Base-by-base conservation (phyloP, 116 monocot species). In the Iris pallida region DNA sequence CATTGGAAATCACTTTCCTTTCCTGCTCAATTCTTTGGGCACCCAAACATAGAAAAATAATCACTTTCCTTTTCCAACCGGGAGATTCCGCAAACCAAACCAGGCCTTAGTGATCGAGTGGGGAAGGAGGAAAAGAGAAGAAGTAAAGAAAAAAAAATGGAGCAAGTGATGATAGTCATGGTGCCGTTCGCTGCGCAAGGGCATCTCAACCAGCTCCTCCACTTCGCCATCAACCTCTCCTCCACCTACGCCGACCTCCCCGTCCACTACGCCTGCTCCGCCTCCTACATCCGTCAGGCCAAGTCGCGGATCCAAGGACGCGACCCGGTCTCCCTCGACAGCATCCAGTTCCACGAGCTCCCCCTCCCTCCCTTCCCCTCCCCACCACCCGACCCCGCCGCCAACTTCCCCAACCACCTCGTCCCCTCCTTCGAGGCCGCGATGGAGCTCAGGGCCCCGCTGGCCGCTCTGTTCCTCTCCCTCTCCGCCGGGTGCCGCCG, bases 181-280 rank as follows among this genome's bases (percentile, higher is more conserved):
- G 79, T 86, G 9, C 86, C 90, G 0, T 80, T 90, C 45, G 86
- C 90, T 4, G 79, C 84, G 0, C 86, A 86, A 16, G 90, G 90
- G 61, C 90, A 90, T 68, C 81, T 90, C 14, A 90, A 86, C 72
- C 82, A 78, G 46, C 79, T 86, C 69, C 86, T 90, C 75, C 90
- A 90, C 73, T 78, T 90, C 74, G 76, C 75, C 17, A 68, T 72
- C 58, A 77, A 68, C 19, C 42, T 90, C 65, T 18, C 82, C 16
- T 12, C 71, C 53, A 19, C 61, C 61, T 77, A 48, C n/a, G n/a
- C n/a, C n/a, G n/a, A n/a, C n/a, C n/a, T n/a, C n/a, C n/a, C n/a
- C n/a, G n/a, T n/a, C n/a, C 70, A 77, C 77, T 82, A 58, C 65
- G 77, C 63, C 68, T 63, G 65, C 70, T 82, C 73, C 40, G 65